Base-by-base conservation (phyloP, 1,284 basidiomycete species). In the Rhizoctonia solani region DNA sequence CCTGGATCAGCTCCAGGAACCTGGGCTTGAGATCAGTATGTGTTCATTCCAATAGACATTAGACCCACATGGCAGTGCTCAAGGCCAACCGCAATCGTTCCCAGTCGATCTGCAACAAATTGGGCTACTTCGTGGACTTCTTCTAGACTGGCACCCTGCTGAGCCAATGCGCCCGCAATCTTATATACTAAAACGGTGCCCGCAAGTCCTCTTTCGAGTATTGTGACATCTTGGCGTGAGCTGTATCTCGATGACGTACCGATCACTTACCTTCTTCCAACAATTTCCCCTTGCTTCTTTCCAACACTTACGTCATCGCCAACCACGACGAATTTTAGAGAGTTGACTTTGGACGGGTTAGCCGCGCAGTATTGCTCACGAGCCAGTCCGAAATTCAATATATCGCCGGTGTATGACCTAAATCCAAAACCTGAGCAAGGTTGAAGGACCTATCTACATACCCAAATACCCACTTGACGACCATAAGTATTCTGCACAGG, bases 171-270 rank as follows among this genome's bases (percentile, higher is more conserved):
- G 39, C 92, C 91, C 1, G 92, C 92, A 52, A 95, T 85, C 79
- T 98, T 98, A 82, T 97, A 96, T 0, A 94, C 92, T 9, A 98
- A 79, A 4, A 93, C 88, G 1, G 92, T 94, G 1, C 94, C 94
- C 0, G 93, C 93, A 6, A 95, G 83, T 58, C 93, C 93, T 75
- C 92, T 88, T 30, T 49, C 9, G n/a, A 5, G 14, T 30, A 39
- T 39, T 8, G 16, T 16, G 37, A 16, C 8, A 16, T 16, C 9
- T 39, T 39, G 54, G 19, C 4, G 29, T 16, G 8, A 39, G 9
- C 16, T 16, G 37, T 39, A 8, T 39, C 8, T 16, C 9, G 37
- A 8, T 16, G 8, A 39, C 37, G 37, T 39, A 8, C 9, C 8
- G 16, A 39, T 4, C 56, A 13, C 19, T 37, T 71, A 85, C 87